Evolutionary conservation across 345 rosid genomes (phyloP), one percentile per base, ranked within the genome.

Genomic region (Mercurialis annua): DNA sequence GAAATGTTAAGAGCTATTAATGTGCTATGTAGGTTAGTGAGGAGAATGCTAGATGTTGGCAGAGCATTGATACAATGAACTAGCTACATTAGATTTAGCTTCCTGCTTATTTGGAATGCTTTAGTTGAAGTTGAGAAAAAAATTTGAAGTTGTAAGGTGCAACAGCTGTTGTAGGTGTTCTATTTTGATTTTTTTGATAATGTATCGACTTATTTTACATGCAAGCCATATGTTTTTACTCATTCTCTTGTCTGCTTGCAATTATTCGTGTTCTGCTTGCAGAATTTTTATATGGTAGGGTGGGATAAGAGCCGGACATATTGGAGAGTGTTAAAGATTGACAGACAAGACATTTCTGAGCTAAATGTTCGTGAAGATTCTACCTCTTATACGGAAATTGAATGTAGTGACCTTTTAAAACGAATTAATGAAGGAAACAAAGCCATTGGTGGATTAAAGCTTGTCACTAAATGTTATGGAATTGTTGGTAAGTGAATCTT

Each of bases 391-490:
- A 72, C 90, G 0, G 90, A 89, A 70, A 59, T 75, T 3, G 87
- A 94, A 77, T 89, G 96, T 64, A 83, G 81, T 30, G 97, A 92
- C 64, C 67, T 95, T 73, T 78, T 95, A 47, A 85, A 84, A 71
- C 89, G 97, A 74, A 86, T 95, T 77, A 87, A 91, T 16, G 98
- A 92, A 80, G 99, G 99, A 58, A 95, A 95, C 82, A 83, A 68
- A 66, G 75, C 92, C 5, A 95, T 98, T 0, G 99, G 99, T 29
- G 99, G 99, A 43, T 83, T 95, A 16, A 88, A 84, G 74, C 86
- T 92, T 58, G 88, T 95, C 18, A 83, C 98, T 16, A 76, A 83
- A 66, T 95, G 97, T 76, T 95, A 89, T 73, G 99, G 99, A 69
- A 88, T 95, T 64, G 78, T 92, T 73, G 99, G 99, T 95, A 72